Base-by-base conservation (phyloP, 805 yeast species). In the Pichia heedii region DNA sequence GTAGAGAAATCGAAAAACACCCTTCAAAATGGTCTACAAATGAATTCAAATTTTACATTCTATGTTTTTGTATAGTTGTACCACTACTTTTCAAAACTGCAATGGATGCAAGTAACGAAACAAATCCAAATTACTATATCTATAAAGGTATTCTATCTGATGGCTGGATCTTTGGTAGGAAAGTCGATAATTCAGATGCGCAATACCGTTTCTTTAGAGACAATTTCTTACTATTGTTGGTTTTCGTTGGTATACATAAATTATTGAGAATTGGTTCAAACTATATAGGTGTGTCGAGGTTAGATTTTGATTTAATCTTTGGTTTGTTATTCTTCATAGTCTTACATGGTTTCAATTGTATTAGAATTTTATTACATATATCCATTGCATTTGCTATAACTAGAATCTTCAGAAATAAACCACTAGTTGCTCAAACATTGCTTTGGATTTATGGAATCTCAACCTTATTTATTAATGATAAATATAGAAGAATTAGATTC, bases 161-260 rank as follows among this genome's bases (percentile, higher is more conserved):
- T 6, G 97, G 98, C 5, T 90, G 97, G 97, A 65, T 88, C 53
- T 76, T 82, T 57, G 96, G 95, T 9, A 66, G 96, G 22, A 83
- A 81, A 61, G 95, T 87, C 35, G 98, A 93, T 61, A 89, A 90
- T 58, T 83, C 95, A 5, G 99, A 93, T 59, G 69, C 71, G 27
- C 99, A 93, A 61, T 93, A 90, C 57, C 64, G 85, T 22, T 86
- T 88, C 55, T 87, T 93, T 58, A 73, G 98, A 54, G 81, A 84
- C 57, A 88, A 88, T 57, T 69, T 90, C 50, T 74, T 77, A 12
- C 58, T 83, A 39, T 65, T 93, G 39, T 56, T 68, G n/a, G 74
- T 65, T 0, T 66, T 86, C 39, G 70, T 81, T 43, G 50, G 56
- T 0, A 57, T 67, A 2, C 97, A 93, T 62, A 60, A 69, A 5